Conservation (phyloP, 768 basidiomycete species). For the Hericium coralloides region DNA sequence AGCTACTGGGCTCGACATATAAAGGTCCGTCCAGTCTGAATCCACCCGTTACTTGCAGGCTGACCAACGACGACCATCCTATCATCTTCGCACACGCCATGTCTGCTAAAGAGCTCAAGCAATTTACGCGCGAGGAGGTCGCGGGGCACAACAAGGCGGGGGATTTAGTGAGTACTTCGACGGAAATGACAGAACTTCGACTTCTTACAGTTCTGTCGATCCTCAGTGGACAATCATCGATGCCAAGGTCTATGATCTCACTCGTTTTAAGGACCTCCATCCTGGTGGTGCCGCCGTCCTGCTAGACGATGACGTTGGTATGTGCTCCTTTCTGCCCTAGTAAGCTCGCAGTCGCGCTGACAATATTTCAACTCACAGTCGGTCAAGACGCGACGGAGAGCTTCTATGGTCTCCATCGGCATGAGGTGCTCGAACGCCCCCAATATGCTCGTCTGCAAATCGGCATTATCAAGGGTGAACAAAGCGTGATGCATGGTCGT, state of each 20-base stretch:
- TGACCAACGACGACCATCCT: neutral
- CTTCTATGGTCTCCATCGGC: conserved; percentile 84
- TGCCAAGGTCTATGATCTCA: conserved; percentile 75
- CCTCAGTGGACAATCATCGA: conserved; percentile 77
- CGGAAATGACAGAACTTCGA: too few species aligned
- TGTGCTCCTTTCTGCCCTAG: neutral
- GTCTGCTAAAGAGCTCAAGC: conserved; percentile 28
- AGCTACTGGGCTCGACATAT: neutral
- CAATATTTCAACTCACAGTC: conserved; percentile 31
- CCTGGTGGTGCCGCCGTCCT: conserved; percentile 78
- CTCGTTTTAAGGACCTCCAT: conserved; percentile 72
- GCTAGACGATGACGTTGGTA: conserved; percentile 66
- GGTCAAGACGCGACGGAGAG: conserved; percentile 82
- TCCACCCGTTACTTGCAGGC: neutral
- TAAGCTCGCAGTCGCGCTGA: neutral
- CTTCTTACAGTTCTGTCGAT: too few species aligned
- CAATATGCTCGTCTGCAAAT: conserved; percentile 69
- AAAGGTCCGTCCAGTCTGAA: neutral
- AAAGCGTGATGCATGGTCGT: conserved; percentile 40
- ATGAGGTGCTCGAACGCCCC: conserved; percentile 71
- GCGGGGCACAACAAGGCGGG: conserved; percentile 71
- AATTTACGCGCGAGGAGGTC: conserved; percentile 63
- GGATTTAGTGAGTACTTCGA: conserved; percentile 47
- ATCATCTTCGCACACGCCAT: conserved; percentile 8
- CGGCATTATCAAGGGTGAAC: conserved; percentile 61